Evolutionary conservation across 805 yeast genomes (phyloP).

Genomic region (Brettanomyces nanus): DNA sequence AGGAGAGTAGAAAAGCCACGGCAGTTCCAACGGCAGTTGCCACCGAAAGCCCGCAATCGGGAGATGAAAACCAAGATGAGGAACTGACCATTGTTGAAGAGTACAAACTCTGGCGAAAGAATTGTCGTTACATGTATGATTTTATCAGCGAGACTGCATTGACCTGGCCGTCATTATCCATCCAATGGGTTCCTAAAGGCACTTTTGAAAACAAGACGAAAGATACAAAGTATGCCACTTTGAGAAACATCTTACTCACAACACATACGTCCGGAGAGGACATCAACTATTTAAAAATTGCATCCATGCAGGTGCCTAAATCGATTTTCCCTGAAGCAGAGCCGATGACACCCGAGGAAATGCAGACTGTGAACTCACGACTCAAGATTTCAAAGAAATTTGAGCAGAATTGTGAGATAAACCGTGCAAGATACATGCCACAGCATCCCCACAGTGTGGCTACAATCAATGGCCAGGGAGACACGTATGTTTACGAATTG

Average conservation of each 20-base stretch:
- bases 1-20: too few relatives aligned
- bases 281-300: conserved; percentile 56
- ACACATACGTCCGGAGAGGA: conserved; percentile 72
- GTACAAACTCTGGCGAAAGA: conserved; percentile 72
- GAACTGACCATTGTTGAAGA: conserved; percentile 51
- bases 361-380: conserved; percentile 38
- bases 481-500: conserved; percentile 43
- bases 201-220: conserved; percentile 18
- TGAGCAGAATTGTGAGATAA: conserved; percentile 56
- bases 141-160: conserved; percentile 73
- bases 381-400: conserved; percentile 55
- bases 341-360: conserved; percentile 19
- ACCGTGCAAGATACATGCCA: conserved; percentile 66
- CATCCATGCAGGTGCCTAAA: conserved; percentile 50
- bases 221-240: conserved; percentile 22
- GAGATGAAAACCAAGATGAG: conserved; percentile 20
- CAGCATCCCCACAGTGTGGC: conserved; percentile 47
- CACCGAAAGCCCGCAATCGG: too few relatives aligned
- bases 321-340: conserved; percentile 23
- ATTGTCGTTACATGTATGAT: conserved; percentile 76
- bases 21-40: too few relatives aligned
- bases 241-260: conserved; percentile 51
- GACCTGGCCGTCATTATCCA: conserved; percentile 75
- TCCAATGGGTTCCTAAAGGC: conserved; percentile 62
- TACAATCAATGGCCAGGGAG: conserved; percentile 63